Base-by-base conservation (phyloP, 306 rosid genomes). In the Benincasa hispida region DNA sequence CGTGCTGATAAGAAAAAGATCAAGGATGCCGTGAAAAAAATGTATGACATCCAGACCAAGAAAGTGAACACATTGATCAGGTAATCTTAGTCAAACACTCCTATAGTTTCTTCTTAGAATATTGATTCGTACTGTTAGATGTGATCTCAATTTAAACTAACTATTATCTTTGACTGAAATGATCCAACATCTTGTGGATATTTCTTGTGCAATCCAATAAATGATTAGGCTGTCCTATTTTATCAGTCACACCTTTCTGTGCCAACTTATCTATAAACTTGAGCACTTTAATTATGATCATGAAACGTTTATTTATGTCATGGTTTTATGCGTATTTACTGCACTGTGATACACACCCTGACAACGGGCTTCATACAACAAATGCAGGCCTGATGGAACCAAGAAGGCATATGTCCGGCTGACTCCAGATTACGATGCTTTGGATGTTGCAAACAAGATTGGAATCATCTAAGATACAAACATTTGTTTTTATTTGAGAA, bases 361-460 rank as follows among this genome's bases (percentile, higher is more conserved):
- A 42, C 27, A 42, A 68, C 55, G 5, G 14, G 39, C 10, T 72
- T 27, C 27, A 27, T 37, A 11, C 30, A 48, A 66, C 27, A 24
- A 45, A 24, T 83, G 84, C 89, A 93, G 97, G 91, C 97, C 98
- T 0, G 97, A 93, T 79, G 97, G 96, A 79, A 91, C 96, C 0
- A 93, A 93, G 96, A 93, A 89, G 85, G 97, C 98, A 2, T 91
- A 93, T 77, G 98, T 93, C 61, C 83, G 97, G 85, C 84, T 93
- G 86, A 91, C 93, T 8, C 93, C 93, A 0, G 97, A 93, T 69
- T 86, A 87, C 18, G 98, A 93, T 69, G 98, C 98, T 25, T 82
- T 91, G 87, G 98, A 93, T 78, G 96, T 93, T 67, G 98, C 98
- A 57, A 91, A 93, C 90, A 93, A 91, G 86, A 93, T 93, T 34